A percentile compares a stretch with the other conserved stretches of the same genome.
These are phyloP conservation scores for Camellia sinensis DNA, from an alignment of 148 eudicot species.

Conservation along the genomic window DNA sequence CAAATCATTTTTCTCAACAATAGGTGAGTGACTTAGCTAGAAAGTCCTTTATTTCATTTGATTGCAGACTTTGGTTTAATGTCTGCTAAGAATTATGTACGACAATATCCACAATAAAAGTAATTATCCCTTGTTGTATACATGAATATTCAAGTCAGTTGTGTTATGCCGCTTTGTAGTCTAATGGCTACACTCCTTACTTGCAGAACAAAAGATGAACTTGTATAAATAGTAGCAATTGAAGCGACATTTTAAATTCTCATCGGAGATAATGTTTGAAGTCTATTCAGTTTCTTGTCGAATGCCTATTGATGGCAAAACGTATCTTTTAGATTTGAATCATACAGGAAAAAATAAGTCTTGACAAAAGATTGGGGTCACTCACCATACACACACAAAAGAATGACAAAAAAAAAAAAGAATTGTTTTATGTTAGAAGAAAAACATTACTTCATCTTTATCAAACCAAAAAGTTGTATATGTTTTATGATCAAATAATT, in stretches of 20 bases:
- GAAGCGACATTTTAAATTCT: neutral
- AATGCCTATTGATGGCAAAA: neutral
- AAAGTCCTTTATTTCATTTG: neutral
- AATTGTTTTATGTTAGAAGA: neutral
- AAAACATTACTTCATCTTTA: neutral
- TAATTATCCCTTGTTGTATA: neutral
- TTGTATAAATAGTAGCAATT: neutral
- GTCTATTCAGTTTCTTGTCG: neutral
- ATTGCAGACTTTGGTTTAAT: neutral
- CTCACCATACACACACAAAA: neutral
- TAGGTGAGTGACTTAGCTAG: conserved; percentile 51
- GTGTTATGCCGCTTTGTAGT: neutral
- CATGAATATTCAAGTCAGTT: neutral
- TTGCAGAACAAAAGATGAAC: neutral
- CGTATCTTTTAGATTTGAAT: neutral
- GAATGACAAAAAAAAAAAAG: neutral
- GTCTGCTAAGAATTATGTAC: neutral
- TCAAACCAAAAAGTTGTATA: neutral
- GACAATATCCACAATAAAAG: neutral
- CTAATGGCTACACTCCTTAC: neutral
- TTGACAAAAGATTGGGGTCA: neutral
- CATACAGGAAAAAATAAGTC: neutral
- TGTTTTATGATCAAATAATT: too few species aligned
- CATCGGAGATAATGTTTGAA: neutral
- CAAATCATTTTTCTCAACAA: conserved; percentile 96